Percentiles rank a stretch among this genome's conserved stretches.
These are phyloP conservation scores for Periconia sp. DNA, from an alignment of 2,329 filamentous ascomycete species.

Conservation along the genomic window DNA sequence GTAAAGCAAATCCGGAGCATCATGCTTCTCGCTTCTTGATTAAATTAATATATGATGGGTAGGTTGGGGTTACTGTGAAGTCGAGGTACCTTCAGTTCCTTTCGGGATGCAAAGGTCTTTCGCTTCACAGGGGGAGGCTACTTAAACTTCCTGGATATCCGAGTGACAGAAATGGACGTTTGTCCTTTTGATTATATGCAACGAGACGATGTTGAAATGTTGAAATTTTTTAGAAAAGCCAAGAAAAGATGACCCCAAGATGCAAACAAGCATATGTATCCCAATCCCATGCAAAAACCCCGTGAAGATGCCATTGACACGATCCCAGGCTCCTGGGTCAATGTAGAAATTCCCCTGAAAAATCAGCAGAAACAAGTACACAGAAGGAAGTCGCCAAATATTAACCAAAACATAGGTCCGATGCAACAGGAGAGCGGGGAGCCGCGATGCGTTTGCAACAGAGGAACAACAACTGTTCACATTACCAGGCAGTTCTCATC, in stretches of 20 bases:
- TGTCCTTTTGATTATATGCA: no score
- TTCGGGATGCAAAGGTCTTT: not conserved
- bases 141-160: no score
- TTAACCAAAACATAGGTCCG: constrained; percentile 5
- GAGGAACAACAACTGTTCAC: constrained; percentile 21
- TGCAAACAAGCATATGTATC: constrained; percentile 24
- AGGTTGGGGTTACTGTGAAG: not conserved
- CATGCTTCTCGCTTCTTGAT: not conserved
- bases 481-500: constrained; percentile 49
- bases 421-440: not conserved
- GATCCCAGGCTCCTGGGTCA: not conserved
- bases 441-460: not conserved
- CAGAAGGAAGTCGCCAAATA: not conserved
- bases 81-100: not conserved
- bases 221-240: no score
- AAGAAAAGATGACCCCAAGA: no score
- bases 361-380: not conserved
- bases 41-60: not conserved
- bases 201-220: no score
- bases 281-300: constrained; percentile 15
- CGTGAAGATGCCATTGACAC: constrained; percentile 5
- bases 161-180: no score
- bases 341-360: no score
- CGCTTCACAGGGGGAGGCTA: not conserved
- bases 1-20: no score